Evolutionary conservation across 2,329 filamentous ascomycete genomes (phyloP).

Genomic region (Tolypocladium capitatum): DNA sequence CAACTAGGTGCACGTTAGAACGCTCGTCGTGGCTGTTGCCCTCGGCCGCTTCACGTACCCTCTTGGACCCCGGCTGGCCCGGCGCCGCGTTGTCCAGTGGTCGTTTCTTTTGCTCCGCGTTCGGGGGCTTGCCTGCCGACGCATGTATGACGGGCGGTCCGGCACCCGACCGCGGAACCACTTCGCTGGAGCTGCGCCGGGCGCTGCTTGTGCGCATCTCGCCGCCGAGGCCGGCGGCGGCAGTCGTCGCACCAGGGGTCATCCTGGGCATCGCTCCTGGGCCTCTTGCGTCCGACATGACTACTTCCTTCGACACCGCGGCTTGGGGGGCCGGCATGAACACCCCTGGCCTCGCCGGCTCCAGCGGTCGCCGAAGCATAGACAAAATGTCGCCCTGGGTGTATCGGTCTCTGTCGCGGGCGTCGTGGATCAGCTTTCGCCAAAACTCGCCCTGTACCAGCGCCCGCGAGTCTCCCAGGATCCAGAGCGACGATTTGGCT

Average conservation of each 20-base stretch:
- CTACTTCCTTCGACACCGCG: constrained; percentile 2
- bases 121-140: constrained; percentile 8
- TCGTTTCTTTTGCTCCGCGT: constrained; percentile 26
- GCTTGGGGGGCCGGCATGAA: constrained; percentile 2
- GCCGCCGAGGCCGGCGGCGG: neutral
- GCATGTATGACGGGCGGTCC: constrained; percentile 28
- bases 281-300: constrained; percentile 2
- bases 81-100: constrained; percentile 23
- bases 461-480: constrained; percentile 81
- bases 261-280: neutral
- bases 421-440: constrained; percentile 74
- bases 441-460: constrained; percentile 83
- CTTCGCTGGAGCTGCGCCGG: constrained; percentile 3
- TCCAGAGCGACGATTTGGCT: constrained; percentile 93
- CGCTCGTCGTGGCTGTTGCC: neutral
- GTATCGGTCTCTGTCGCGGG: constrained; percentile 60
- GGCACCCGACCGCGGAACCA: constrained; percentile 11
- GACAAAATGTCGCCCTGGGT: constrained; percentile 50
- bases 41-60: constrained; percentile 20
- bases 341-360: constrained; percentile 17
- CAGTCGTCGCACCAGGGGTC: neutral
- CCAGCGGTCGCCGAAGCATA: constrained; percentile 32
- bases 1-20: constrained; percentile 17
- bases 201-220: neutral
- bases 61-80: constrained; percentile 22